These are phyloP conservation scores for Amphibolis antarctica DNA, from an alignment of 106 monocot species.

Conservation along the genomic window DNA sequence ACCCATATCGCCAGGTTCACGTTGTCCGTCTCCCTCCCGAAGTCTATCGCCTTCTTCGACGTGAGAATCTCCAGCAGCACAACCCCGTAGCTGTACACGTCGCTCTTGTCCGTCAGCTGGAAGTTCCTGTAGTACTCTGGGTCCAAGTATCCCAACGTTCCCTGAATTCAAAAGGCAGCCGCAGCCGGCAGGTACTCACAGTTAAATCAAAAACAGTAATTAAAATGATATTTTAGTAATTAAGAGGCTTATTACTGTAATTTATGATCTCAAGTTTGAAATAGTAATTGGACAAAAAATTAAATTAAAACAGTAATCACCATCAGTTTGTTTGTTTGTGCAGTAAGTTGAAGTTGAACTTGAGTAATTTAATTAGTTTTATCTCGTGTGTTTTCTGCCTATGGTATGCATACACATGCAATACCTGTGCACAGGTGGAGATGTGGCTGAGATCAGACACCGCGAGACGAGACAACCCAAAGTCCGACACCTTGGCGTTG, in stretches of 20 bases:
- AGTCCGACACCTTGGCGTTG: conserved; percentile 21
- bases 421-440: conserved; percentile 16
- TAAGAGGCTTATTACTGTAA: too few species aligned
- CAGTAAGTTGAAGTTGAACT: too few species aligned
- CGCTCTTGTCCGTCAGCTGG: conserved; percentile 91
- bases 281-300: too few species aligned
- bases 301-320: too few species aligned
- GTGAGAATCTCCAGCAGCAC: conserved; percentile 28
- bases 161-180: conserved; percentile 11
- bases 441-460: conserved; percentile 20
- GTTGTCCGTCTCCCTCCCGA: conserved; percentile 12
- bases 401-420: neutral
- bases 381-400: neutral
- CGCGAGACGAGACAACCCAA: conserved; percentile 19
- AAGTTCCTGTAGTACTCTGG: conserved; percentile 93
- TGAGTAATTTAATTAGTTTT: too few species aligned
- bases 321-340: too few species aligned
- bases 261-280: too few species aligned
- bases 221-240: too few species aligned
- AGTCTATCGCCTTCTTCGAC: conserved; percentile 23
- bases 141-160: conserved; percentile 77
- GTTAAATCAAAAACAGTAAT: too few species aligned
- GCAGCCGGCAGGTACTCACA: too few species aligned
- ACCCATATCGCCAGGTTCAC: conserved; percentile 24
- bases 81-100: conserved; percentile 85